Evolutionary conservation across 441 rosid genomes (phyloP), one percentile per base, ranked within the genome.

Genomic region (Aquilaria agallochum): DNA sequence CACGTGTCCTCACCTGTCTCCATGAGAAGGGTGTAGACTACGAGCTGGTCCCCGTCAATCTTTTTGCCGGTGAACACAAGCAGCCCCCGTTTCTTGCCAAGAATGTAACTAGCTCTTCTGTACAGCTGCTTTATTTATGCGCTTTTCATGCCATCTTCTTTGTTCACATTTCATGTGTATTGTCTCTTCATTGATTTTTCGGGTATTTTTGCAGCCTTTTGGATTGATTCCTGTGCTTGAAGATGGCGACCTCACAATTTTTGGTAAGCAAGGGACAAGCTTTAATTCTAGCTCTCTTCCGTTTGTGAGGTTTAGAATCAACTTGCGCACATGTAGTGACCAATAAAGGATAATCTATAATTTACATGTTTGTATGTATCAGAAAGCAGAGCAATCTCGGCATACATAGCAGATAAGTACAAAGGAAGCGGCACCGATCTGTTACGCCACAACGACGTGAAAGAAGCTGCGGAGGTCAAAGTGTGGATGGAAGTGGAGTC

Each of bases 331-430:
- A 11, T 9, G 13, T 50, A 50, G 13, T 50, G 13, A 12, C 7
- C 31, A 20, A 53, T 9, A 7, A 13, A 52, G 30, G 55, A 52
- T 20, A 53, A 30, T 5, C 34, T 7, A 14, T 36, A 34, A 2
- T 14, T 34, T n/a, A 6, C 5, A 11, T 40, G 20, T 55, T 59
- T 53, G 6, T 20, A 3, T 58, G 15, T 48, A 6, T 2, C 82
- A 90, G 97, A 91, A 70, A 88, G 94, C 0, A 79, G 96, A 65
- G 94, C 96, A 55, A 82, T 91, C 70, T 73, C 94, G 0, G 73
- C 80, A 50, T 91, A 87, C 20, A 63, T 89, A 44, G 73, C 85
- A 11, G 88, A 82, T 52, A 91, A 83, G 56, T 83, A 58, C 73
- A 85, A 76, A 67, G 89, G 76, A 51, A 60, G 69, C 9, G 90